A percentile compares a stretch with the other conserved stretches of the same genome.
phyloP scores from a whole-genome alignment of 176 grass and related monocot species.

The Zea luxurians region DNA sequence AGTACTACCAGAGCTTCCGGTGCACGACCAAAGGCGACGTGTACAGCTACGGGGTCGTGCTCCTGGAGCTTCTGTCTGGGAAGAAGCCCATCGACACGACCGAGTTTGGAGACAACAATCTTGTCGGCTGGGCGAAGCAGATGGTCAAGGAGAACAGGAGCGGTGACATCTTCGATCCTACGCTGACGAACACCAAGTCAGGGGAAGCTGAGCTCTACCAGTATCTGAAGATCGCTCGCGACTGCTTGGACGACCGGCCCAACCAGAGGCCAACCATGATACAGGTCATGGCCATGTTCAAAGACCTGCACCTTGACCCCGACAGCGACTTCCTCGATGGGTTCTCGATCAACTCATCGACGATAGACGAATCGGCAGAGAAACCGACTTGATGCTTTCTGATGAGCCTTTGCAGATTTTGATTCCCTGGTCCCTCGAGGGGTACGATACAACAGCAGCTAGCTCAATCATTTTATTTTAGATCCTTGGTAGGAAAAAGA shows the following conservation, averaged over 20 bases:
- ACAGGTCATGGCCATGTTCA: slow-evolving; percentile 98
- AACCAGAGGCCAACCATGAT: slow-evolving; percentile 85
- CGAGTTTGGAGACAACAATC: slow-evolving; percentile 89
- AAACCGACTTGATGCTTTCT: slow-evolving; percentile 45
- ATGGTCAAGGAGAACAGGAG: slow-evolving; percentile 78
- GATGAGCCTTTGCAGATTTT: slow-evolving; percentile 45
- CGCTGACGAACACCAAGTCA: slow-evolving; percentile 47
- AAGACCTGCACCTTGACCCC: slow-evolving; percentile 73
- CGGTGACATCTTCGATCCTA: slow-evolving; percentile 73
- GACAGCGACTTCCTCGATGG: slow-evolving; percentile 82
- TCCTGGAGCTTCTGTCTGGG: slow-evolving; percentile 92
- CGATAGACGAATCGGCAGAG: slow-evolving; percentile 75
- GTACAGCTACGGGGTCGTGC: slow-evolving; percentile 92
- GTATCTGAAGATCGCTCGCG: slow-evolving; percentile 84
- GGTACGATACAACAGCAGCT: slow-evolving; percentile 41
- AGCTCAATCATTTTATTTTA: slow-evolving; percentile 44
- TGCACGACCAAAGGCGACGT: slow-evolving; percentile 96
- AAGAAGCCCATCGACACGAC: slow-evolving; percentile 87
- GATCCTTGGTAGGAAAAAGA: slow-evolving; percentile 20
- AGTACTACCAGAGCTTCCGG: slow-evolving; percentile 95
- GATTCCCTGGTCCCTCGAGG: slow-evolving; percentile 35
- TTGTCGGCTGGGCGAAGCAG: slow-evolving; percentile 95
- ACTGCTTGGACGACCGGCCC: slow-evolving; percentile 82
- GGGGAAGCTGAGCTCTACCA: slow-evolving; percentile 65
- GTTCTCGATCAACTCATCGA: slow-evolving; percentile 48